Evolutionary conservation across 2,329 filamentous ascomycete species (phyloP).

Genomic region (Chrysosporium keratinophilum): DNA sequence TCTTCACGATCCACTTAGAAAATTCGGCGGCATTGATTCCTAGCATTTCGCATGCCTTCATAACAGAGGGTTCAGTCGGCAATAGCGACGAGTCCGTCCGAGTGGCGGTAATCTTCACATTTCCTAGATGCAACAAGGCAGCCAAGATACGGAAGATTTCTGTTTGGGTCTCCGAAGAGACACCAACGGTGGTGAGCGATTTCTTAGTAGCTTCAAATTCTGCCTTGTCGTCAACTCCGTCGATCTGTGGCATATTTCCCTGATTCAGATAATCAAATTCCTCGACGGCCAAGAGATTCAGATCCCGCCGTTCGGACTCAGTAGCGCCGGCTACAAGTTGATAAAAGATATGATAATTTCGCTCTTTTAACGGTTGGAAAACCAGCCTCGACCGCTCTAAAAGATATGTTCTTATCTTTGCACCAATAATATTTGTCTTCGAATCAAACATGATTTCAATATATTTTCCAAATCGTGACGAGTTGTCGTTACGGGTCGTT

Average conservation of each 20-base stretch:
- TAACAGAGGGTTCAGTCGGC: conserved; percentile 68
- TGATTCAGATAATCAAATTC: conserved; percentile 96
- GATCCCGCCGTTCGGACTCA: conserved; percentile 67
- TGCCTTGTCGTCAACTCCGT: conserved; percentile 88
- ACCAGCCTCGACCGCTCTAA: conserved; percentile 91
- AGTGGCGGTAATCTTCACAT: conserved; percentile 88
- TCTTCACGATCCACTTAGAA: conserved; percentile 97
- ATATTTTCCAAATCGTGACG: conserved; percentile 97
- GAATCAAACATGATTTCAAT: conserved; percentile 99
- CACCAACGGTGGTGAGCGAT: conserved; percentile 79
- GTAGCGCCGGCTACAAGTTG: conserved; percentile 89
- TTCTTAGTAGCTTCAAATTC: conserved; percentile 83
- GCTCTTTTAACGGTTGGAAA: conserved; percentile 92
- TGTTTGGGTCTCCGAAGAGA: conserved; percentile 60
- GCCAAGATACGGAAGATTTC: conserved; percentile 86
- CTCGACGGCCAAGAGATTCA: conserved; percentile 70
- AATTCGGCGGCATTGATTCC: conserved; percentile 81
- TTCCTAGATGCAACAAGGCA: conserved; percentile 85
- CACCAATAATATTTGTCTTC: conserved; percentile 90
- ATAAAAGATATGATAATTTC: conserved; percentile 99
- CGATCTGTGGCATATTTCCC: conserved; percentile 79
- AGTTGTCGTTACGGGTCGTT: conserved; percentile 99
- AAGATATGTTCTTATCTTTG: conserved; percentile 92
- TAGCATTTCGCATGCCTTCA: conserved; percentile 70
- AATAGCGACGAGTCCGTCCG: conserved; percentile 77